These are phyloP conservation scores for Aquilaria malaccensis DNA, from an alignment of 345 rosid species.

Conservation along the genomic window DNA sequence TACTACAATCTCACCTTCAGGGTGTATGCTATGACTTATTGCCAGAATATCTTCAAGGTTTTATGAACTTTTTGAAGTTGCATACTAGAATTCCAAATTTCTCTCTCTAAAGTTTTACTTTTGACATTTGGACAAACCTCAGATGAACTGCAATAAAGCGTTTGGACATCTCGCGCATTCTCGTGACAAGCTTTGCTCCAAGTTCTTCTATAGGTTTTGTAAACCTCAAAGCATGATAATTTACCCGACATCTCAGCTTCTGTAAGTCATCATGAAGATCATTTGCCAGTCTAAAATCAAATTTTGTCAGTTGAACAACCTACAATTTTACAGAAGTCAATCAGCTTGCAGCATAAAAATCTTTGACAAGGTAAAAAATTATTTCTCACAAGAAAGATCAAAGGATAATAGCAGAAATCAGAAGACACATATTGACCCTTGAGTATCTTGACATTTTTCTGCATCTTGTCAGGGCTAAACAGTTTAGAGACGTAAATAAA, in stretches of 20 bases:
- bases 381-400: neutral
- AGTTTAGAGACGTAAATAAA: neutral
- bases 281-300: constrained; percentile 83
- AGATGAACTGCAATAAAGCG: constrained; percentile 80
- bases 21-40: no score
- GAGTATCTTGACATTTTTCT: neutral
- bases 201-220: constrained; percentile 62
- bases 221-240: constrained; percentile 79
- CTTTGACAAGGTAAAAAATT: neutral
- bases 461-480: no score
- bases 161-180: constrained; percentile 63
- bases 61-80: no score
- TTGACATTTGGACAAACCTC: constrained; percentile 38
- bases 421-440: no score
- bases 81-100: neutral
- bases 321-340: constrained; percentile 22
- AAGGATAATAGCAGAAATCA: neutral
- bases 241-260: constrained; percentile 82
- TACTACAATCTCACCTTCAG: no score
- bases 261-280: constrained; percentile 77
- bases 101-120: neutral
- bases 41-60: no score
- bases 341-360: neutral
- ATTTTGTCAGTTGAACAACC: constrained; percentile 92
- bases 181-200: constrained; percentile 60